A percentile compares a stretch with the other conserved stretches of the same genome.
Evolutionary conservation across 2,329 filamentous ascomycete genomes (phyloP).

Genomic region (Ploettnerulaceae sp.): DNA sequence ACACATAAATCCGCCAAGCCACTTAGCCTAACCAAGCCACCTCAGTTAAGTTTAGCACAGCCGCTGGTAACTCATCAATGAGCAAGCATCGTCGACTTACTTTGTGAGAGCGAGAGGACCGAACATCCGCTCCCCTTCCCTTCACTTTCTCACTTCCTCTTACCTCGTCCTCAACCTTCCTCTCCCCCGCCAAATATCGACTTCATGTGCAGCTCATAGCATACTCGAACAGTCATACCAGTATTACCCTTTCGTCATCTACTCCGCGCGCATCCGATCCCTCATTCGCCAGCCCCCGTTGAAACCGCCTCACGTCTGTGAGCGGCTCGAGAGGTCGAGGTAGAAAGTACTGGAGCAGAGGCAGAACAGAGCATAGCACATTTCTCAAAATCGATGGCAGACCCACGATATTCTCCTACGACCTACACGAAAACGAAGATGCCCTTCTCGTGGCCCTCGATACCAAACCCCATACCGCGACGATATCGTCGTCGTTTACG

Average conservation of each 20-base stretch:
- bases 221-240: conserved; percentile 16
- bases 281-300: conserved; percentile 3
- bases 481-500: conserved; percentile 62
- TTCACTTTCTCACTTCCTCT: not conserved
- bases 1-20: conserved; percentile 2
- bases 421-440: conserved; percentile 32
- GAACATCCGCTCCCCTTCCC: not conserved
- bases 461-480: conserved; percentile 54
- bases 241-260: conserved; percentile 16
- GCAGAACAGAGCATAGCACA: not conserved
- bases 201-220: conserved; percentile 32
- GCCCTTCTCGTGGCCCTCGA: conserved; percentile 42
- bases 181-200: conserved; percentile 19
- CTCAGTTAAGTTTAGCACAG: not conserved
- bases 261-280: conserved; percentile 12
- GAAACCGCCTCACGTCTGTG: conserved; percentile 5
- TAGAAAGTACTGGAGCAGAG: not conserved
- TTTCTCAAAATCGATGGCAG: conserved; percentile 3
- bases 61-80: conserved; percentile 5
- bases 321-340: conserved; percentile 1
- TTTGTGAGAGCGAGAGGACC: conserved; percentile 4
- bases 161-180: not conserved
- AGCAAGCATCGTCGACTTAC: not conserved
- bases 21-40: not conserved
- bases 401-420: conserved; percentile 18